phyloP scores from a whole-genome alignment of 345 rosid species.

The Lepidium sativum region DNA sequence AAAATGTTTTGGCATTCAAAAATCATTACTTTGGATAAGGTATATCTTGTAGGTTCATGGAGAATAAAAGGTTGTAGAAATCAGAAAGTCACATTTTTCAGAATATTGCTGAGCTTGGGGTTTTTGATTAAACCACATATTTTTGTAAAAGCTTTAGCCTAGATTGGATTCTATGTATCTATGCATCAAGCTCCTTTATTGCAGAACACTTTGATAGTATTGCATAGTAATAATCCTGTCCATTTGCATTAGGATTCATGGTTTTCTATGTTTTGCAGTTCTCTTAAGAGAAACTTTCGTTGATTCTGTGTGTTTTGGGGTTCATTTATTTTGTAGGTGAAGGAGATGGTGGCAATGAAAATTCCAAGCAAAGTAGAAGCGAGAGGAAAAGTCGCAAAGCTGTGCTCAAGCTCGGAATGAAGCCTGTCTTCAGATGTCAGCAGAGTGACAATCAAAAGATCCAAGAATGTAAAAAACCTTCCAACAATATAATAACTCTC shows the following conservation, averaged over 20 bases:
- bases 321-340: background rate
- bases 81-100: background rate
- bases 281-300: background rate
- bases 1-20: background rate
- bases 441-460: constrained; percentile 72
- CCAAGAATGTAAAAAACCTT: constrained; percentile 44
- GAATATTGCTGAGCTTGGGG: background rate
- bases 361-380: constrained; percentile 70
- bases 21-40: background rate
- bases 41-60: background rate
- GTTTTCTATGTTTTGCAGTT: background rate
- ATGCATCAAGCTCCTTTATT: background rate
- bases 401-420: constrained; percentile 72
- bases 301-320: background rate
- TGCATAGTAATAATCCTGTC: background rate
- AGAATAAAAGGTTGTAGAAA: background rate
- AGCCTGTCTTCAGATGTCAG: constrained; percentile 62
- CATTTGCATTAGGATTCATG: background rate
- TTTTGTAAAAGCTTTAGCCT: background rate
- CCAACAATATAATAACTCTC: background rate
- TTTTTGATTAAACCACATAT: background rate
- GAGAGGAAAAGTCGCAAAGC: constrained; percentile 82
- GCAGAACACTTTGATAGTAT: background rate
- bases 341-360: constrained; percentile 52
- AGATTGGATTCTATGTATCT: background rate